Conservation (phyloP, 352 stramenopile species). For the Phytophthora foliorum region DNA sequence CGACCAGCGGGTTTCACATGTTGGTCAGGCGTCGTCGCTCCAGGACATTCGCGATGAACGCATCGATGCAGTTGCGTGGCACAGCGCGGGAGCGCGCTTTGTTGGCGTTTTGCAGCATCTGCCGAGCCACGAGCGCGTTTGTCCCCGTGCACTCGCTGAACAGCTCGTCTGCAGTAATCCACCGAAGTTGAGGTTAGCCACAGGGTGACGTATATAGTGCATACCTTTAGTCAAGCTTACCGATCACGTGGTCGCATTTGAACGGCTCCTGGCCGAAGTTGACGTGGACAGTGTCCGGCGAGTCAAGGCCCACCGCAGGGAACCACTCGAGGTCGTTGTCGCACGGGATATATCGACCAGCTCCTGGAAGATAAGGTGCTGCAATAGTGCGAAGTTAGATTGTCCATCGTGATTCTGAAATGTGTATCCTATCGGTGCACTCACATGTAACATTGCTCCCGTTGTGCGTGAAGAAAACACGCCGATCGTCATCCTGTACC, state of each 20-base stretch:
- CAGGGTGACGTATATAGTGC: background rate
- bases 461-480: slow-evolving; percentile 80
- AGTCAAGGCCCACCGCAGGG: slow-evolving; percentile 83
- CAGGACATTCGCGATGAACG: slow-evolving; percentile 34
- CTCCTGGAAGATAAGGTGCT: slow-evolving; percentile 29
- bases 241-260: slow-evolving; percentile 47
- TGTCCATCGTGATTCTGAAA: slow-evolving; percentile 9
- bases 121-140: slow-evolving; percentile 16
- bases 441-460: slow-evolving; percentile 55
- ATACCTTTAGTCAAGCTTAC: slow-evolving; percentile 4
- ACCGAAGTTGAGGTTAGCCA: background rate
- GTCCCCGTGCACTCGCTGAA: slow-evolving; percentile 49
- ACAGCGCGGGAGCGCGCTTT: slow-evolving; percentile 15
- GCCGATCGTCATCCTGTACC: slow-evolving; percentile 36
- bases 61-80: slow-evolving; percentile 32
- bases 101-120: slow-evolving; percentile 28
- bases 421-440: slow-evolving; percentile 17
- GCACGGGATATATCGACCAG: slow-evolving; percentile 32
- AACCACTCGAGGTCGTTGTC: slow-evolving; percentile 57
- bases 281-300: slow-evolving; percentile 68
- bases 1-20: background rate
- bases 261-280: slow-evolving; percentile 87
- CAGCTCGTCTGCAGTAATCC: slow-evolving; percentile 46
- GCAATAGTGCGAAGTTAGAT: background rate
- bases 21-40: slow-evolving; percentile 19